Conservation (phyloP, 495 filamentous ascomycete species). For the Niebla homalea region DNA sequence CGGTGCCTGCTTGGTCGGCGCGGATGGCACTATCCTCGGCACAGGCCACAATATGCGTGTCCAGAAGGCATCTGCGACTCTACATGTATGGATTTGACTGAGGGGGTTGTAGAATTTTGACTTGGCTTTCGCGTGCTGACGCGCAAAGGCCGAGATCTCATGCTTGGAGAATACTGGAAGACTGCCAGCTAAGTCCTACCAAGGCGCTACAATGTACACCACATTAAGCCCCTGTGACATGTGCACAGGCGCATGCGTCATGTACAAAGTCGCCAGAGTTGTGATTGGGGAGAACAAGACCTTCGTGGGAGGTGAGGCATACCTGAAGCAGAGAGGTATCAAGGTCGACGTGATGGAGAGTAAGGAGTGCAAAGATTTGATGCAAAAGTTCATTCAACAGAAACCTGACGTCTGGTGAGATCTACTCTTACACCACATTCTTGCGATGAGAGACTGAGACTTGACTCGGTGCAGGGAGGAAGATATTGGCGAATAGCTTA, state of each 20-base stretch:
- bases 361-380: constrained; percentile 54
- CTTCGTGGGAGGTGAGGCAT: constrained; percentile 65
- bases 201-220: constrained; percentile 72
- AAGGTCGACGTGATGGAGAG: constrained; percentile 64
- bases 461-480: constrained; percentile 45
- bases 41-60: constrained; percentile 72
- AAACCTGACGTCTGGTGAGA: constrained; percentile 65
- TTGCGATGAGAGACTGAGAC: neutral
- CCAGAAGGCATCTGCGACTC: constrained; percentile 60
- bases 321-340: constrained; percentile 56
- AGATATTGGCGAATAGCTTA: constrained; percentile 51
- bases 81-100: constrained; percentile 47
- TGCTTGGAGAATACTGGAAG: constrained; percentile 68
- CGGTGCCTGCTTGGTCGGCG: constrained; percentile 59
- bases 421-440: constrained; percentile 8
- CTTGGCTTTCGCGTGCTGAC: neutral
- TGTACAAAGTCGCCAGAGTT: constrained; percentile 68
- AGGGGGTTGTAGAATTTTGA: neutral
- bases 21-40: constrained; percentile 61
- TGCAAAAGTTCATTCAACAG: constrained; percentile 64
- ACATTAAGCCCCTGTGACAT: constrained; percentile 81
- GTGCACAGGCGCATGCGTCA: constrained; percentile 72
- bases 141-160: constrained; percentile 59
- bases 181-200: constrained; percentile 56
- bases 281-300: constrained; percentile 78